Conservation (phyloP, 1,139 yeast species). For the Nadsonia starkeyi-henricii region DNA sequence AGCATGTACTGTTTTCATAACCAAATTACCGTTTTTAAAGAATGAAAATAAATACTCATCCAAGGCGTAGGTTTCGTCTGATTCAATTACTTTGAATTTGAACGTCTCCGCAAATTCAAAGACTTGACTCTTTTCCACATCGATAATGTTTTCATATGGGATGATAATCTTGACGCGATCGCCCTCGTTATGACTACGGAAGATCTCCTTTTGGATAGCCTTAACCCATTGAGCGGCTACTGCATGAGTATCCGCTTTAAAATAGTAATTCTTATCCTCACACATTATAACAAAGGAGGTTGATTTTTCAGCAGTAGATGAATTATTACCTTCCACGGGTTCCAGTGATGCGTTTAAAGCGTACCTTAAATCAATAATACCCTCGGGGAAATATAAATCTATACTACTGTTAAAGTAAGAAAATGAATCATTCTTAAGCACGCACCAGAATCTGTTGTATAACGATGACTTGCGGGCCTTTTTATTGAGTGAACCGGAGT, state of each 20-base stretch:
- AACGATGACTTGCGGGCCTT: conserved; percentile 16
- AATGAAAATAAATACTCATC: conserved; percentile 63
- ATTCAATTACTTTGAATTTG: conserved; percentile 36
- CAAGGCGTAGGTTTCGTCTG: conserved; percentile 35
- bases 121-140: conserved; percentile 39
- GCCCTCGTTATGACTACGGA: conserved; percentile 54
- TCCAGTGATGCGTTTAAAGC: conserved; percentile 47
- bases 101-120: conserved; percentile 38
- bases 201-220: conserved; percentile 58
- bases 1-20: not conserved
- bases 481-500: conserved; percentile 33
- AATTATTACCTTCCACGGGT: conserved; percentile 18
- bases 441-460: conserved; percentile 53
- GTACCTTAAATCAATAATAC: conserved; percentile 57
- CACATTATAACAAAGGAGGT: conserved; percentile 32
- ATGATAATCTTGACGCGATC: conserved; percentile 66
- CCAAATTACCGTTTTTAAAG: conserved; percentile 25
- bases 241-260: conserved; percentile 58
- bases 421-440: conserved; percentile 54
- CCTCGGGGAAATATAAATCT: conserved; percentile 67
- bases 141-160: conserved; percentile 57
- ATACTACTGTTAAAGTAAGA: conserved; percentile 58
- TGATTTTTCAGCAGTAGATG: conserved; percentile 17
- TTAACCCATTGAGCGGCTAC: conserved; percentile 76
- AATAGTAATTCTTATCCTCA: conserved; percentile 39